Conservation (phyloP, 1,139 yeast species). For the Arxiozyma slooffiae region DNA sequence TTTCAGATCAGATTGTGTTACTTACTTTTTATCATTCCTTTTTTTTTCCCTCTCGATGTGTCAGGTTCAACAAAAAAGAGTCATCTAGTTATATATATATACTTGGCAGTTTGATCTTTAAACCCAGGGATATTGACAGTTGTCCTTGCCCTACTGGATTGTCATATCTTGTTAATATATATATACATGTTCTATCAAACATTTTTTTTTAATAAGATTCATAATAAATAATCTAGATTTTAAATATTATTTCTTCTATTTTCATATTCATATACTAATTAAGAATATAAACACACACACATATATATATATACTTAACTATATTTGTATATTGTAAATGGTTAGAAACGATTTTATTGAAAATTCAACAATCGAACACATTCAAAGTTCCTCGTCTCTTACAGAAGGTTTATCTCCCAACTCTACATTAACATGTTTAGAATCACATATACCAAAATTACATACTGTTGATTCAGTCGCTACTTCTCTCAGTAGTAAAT, state of each 20-base stretch:
- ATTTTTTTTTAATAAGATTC: no score
- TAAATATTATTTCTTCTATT: no score
- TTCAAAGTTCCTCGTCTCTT: not conserved
- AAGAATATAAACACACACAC: not conserved
- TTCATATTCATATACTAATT: no score
- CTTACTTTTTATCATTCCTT: not conserved
- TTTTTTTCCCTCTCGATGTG: not conserved
- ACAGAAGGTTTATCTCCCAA: conserved; percentile 2
- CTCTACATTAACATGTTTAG: conserved; percentile 1
- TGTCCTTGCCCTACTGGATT: no score
- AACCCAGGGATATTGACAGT: no score
- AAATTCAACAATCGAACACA: not conserved
- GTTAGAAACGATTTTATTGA: not conserved
- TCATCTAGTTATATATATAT: no score
- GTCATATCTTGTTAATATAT: no score
- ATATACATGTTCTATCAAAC: no score
- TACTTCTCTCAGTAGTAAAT: not conserved
- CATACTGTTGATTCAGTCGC: conserved; percentile 5
- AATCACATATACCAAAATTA: not conserved
- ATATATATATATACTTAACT: no score
- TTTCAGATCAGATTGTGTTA: not conserved
- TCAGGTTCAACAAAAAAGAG: no score
- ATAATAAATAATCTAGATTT: no score
- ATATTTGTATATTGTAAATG: not conserved
- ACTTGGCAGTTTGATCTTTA: no score